phyloP scores from a whole-genome alignment of 1,284 basidiomycete genomes.

The Sphaerobolus stellatus region DNA sequence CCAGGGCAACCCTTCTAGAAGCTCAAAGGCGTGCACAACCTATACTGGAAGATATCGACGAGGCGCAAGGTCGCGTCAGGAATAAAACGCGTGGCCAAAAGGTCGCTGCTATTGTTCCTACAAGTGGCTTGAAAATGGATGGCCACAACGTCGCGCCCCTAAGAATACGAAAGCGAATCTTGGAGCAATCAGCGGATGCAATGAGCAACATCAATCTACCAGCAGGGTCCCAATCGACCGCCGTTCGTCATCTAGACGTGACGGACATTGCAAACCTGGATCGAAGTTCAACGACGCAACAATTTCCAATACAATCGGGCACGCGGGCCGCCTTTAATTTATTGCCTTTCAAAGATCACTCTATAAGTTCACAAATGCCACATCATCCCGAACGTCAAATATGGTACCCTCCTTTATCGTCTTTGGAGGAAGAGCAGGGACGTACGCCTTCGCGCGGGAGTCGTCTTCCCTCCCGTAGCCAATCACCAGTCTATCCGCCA shows the following conservation, averaged over 20 bases:
- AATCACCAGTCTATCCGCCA: conserved; percentile 39
- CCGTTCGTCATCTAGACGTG: conserved; percentile 4
- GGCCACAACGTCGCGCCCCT: neutral
- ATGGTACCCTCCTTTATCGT: conserved; percentile 41
- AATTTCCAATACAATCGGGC: neutral
- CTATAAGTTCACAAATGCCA: too few species aligned
- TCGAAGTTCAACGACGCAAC: neutral
- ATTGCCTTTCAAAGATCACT: too few species aligned
- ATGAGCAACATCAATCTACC: too few species aligned
- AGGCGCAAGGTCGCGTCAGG: conserved; percentile 8
- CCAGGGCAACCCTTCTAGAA: neutral
- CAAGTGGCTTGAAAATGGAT: too few species aligned
- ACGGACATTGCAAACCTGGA: neutral
- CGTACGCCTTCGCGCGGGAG: neutral
- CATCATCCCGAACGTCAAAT: conserved; percentile 29
- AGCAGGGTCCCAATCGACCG: conserved; percentile 6
- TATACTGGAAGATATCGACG: conserved; percentile 6
- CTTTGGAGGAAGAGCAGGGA: conserved; percentile 19
- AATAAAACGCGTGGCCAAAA: neutral
- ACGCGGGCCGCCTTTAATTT: neutral
- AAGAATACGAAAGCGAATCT: conserved; percentile 6
- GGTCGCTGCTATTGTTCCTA: neutral
- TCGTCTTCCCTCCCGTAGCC: neutral
- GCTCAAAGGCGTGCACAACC: conserved; percentile 5
- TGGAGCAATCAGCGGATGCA: neutral